These are phyloP conservation scores for Metarhizium robertsii DNA, from an alignment of 2,329 filamentous ascomycete genomes.

Conservation along the genomic window DNA sequence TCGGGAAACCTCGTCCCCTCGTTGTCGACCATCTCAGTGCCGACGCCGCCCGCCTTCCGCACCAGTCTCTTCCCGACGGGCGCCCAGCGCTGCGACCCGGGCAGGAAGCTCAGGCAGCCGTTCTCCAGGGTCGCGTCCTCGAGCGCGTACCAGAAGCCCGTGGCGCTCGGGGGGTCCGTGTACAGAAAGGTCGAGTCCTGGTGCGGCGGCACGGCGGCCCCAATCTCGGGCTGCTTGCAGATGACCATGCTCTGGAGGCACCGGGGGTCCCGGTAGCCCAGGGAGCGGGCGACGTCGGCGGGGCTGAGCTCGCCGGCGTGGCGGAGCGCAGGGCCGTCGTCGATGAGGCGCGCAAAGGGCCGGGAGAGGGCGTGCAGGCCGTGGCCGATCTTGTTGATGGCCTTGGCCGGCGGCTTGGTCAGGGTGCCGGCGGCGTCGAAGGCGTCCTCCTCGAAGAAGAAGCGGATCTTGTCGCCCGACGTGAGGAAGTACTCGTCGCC, in stretches of 20 bases:
- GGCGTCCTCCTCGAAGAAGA: conserved; percentile 96
- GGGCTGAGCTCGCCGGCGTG: conserved; percentile 29
- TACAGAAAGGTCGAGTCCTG: conserved; percentile 92
- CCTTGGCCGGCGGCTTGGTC: conserved; percentile 67
- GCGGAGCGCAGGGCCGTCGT: conserved; percentile 36
- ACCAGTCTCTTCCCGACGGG: conserved; percentile 69
- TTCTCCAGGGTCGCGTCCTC: conserved; percentile 85
- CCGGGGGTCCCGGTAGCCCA: conserved; percentile 69
- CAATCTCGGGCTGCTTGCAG: conserved; percentile 96
- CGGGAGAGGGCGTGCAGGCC: conserved; percentile 60
- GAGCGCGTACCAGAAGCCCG: conserved; percentile 96
- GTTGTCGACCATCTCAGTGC: conserved; percentile 67
- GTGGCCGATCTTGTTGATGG: conserved; percentile 87
- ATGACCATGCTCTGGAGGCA: conserved; percentile 94
- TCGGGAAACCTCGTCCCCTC: conserved; percentile 53
- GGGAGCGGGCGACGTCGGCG: conserved; percentile 54
- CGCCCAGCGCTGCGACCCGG: conserved; percentile 69
- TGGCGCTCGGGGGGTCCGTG: conserved; percentile 76
- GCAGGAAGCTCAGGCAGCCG: conserved; percentile 79
- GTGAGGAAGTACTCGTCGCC: conserved; percentile 91
- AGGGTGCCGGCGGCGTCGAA: conserved; percentile 59
- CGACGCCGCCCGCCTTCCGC: conserved; percentile 40
- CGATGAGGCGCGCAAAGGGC: conserved; percentile 53
- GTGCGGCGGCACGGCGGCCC: conserved; percentile 81
- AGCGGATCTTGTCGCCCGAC: conserved; percentile 85